Base-by-base conservation (phyloP, 2,329 filamentous ascomycete genomes). In the Teratosphaeria gauchensis region DNA sequence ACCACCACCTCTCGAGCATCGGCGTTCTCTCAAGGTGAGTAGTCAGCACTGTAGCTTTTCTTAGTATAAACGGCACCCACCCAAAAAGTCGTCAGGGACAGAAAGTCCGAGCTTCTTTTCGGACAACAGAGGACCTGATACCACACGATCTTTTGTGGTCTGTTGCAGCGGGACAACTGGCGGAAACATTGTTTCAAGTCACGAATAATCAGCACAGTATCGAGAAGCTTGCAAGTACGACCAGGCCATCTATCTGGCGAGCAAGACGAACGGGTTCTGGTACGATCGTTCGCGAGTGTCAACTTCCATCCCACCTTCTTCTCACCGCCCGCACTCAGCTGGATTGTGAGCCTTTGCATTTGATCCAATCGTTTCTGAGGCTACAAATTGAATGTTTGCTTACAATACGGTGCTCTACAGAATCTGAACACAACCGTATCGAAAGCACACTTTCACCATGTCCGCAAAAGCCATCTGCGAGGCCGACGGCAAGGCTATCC, bases 401-500 rank as follows among this genome's bases (percentile, higher is more conserved):
- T 21, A 48, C 42, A 48, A 48, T 6, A 19, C 42, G n/a, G 42
- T 21, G 5, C 21, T 8, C n/a, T 21, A n/a, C 42, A 48, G 42
- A 21, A 21, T 21, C 19, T 19, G 42, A 48, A 48, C 9, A 48
- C 19, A 21, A 19, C 19, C 33, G 42, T n/a, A 48, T 21, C 19
- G 42, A 48, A 48, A 19, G 16, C 24, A 12, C 31, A 38, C 8
- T 42, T 28, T 6, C 65, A 62, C 62, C 61, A 95, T 95, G 90
- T 91, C 90, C 76, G 90, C 94, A 78, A 99, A 99, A 82, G 89
- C 92, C 68, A 97, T 99, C 75, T 80, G 89, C 83, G 94, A 99
- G 84, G 92, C 92, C 83, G 94, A 99, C 82, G 94, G 94, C 85
- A 99, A 99, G 89, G 94, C 94, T 84, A 97, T 99, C 82, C 85